Conservation (phyloP, 129 eudicot genomes). For the Logfia minima region DNA sequence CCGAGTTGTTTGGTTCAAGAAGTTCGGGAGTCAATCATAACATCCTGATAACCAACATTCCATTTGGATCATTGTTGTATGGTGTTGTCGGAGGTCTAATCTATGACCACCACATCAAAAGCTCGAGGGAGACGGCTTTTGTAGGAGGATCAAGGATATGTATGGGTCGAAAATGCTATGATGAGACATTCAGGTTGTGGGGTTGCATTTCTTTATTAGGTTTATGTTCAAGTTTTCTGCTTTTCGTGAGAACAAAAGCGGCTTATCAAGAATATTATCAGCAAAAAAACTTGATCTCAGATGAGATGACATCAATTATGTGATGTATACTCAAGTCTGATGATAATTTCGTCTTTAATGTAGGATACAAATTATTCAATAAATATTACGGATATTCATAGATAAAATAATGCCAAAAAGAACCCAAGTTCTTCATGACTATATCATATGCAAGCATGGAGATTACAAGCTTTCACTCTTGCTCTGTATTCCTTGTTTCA, state of each 20-base stretch:
- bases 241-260: constrained; percentile 51
- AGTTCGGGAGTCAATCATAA: constrained; percentile 72
- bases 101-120: constrained; percentile 46
- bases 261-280: constrained; percentile 41
- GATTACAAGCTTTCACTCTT: not conserved
- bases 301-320: not conserved
- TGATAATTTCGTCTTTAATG: not conserved
- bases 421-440: not conserved
- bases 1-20: constrained; percentile 64
- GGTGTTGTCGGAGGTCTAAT: constrained; percentile 58
- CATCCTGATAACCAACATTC: constrained; percentile 71
- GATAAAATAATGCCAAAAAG: not conserved
- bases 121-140: constrained; percentile 31
- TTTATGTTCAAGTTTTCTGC: constrained; percentile 47
- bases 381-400: not conserved
- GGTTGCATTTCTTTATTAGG: constrained; percentile 48
- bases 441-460: not conserved
- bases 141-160: constrained; percentile 47
- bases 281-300: constrained; percentile 7
- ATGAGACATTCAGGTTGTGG: constrained; percentile 61
- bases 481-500: not conserved
- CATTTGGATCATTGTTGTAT: constrained; percentile 64
- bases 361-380: not conserved
- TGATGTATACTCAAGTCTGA: not conserved
- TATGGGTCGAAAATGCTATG: constrained; percentile 58